Evolutionary conservation across 2,329 filamentous ascomycete species (phyloP).

Genomic region (Hymenoscyphus scutula): DNA sequence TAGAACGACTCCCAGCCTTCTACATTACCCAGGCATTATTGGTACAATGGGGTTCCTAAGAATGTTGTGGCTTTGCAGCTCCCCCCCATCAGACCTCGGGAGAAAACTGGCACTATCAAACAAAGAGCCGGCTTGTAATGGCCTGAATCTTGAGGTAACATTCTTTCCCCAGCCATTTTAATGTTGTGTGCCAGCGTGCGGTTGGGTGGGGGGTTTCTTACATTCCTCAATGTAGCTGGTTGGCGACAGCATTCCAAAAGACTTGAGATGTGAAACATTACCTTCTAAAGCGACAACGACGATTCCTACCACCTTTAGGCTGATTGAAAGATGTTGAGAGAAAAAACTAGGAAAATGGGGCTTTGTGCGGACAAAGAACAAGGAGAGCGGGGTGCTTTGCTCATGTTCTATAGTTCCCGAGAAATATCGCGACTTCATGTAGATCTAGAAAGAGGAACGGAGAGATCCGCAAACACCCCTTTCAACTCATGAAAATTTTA

Average conservation of each 20-base stretch:
- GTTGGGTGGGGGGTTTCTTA: conserved; percentile 1
- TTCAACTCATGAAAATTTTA: too few relatives aligned
- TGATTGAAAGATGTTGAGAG: not conserved
- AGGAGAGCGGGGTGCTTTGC: not conserved
- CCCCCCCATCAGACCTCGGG: not conserved
- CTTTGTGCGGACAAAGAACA: not conserved
- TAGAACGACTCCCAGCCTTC: conserved; percentile 27
- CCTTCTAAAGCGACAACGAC: not conserved
- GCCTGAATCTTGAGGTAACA: not conserved
- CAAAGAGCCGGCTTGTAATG: not conserved
- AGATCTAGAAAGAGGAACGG: not conserved
- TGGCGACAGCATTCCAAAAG: conserved; percentile 9
- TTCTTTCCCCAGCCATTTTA: conserved; percentile 3
- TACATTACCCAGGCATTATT: conserved; percentile 28
- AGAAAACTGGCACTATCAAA: not conserved
- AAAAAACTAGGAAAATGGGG: not conserved
- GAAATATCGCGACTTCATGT: conserved; percentile 1
- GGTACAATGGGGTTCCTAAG: conserved; percentile 18
- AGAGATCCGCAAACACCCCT: not conserved
- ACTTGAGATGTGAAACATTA: conserved; percentile 7
- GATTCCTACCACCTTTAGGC: not conserved
- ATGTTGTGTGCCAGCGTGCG: not conserved
- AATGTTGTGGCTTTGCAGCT: conserved; percentile 25
- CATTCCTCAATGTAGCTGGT: conserved; percentile 9
- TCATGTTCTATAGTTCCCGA: not conserved